Evolutionary conservation across 202 grass and related monocot species (phyloP).

Genomic region (Dendrocalamus latiflorus): DNA sequence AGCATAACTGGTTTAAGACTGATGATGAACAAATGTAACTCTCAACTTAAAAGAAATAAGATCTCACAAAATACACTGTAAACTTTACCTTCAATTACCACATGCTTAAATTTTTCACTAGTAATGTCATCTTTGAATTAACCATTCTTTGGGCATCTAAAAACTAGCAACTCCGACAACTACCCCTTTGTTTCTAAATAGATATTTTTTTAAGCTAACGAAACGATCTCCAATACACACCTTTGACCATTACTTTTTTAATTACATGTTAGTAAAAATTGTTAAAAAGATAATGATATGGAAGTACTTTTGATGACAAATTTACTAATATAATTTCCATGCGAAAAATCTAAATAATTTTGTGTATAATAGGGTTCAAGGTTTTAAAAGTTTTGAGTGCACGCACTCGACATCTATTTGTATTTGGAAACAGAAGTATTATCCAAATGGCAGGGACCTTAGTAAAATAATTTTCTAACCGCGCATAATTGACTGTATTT

Average conservation of each 20-base stretch:
- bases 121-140: background rate
- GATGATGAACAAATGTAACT: conserved; percentile 18
- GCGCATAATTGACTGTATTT: background rate
- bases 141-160: background rate
- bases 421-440: background rate
- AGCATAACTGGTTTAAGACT: conserved; percentile 7
- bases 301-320: background rate
- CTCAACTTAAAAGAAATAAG: background rate
- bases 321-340: background rate
- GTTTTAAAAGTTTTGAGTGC: background rate
- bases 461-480: background rate
- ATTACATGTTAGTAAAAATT: background rate
- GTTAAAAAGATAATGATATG: background rate
- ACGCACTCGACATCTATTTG: background rate
- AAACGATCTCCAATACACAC: background rate
- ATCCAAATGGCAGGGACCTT: background rate
- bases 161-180: background rate
- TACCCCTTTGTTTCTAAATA: background rate
- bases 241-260: too few species aligned
- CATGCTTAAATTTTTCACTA: background rate
- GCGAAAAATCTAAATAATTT: background rate
- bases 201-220: background rate
- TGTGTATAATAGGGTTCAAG: background rate
- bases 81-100: background rate
- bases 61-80: background rate